A percentile compares a stretch with the other conserved stretches of the same genome.
These are phyloP conservation scores for Sclerotinia minor DNA, from an alignment of 2,329 filamentous ascomycete species.

Conservation along the genomic window DNA sequence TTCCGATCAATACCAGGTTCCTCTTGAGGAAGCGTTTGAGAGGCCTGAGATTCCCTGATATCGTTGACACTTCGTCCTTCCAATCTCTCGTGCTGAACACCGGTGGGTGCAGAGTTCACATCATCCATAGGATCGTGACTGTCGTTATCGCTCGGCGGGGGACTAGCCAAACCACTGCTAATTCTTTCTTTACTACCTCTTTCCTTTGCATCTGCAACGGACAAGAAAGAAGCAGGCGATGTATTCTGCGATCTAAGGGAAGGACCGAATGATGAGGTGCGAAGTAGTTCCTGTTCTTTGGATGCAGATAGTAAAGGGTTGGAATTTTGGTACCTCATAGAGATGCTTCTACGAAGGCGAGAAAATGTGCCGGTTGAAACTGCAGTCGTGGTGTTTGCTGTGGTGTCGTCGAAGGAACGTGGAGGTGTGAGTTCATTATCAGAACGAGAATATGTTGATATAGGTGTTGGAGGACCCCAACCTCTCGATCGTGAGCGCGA, in stretches of 20 bases:
- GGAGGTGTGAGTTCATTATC: constrained; percentile 27
- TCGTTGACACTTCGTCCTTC: neutral
- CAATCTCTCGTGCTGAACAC: neutral
- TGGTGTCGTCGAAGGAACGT: constrained; percentile 13
- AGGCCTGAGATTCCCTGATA: neutral
- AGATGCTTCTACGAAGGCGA: constrained; percentile 22
- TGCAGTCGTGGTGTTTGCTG: neutral
- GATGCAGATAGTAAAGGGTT: constrained; percentile 13
- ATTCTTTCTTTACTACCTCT: constrained; percentile 9
- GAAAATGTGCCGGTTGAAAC: constrained; percentile 19
- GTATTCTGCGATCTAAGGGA: constrained; percentile 14
- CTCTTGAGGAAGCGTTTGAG: constrained; percentile 4
- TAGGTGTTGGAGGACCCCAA: constrained; percentile 27
- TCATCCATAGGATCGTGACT: constrained; percentile 14
- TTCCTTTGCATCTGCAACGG: constrained; percentile 8
- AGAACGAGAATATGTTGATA: constrained; percentile 28
- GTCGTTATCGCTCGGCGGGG: constrained; percentile 12
- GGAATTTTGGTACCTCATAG: constrained; percentile 16
- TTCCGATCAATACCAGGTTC: neutral
- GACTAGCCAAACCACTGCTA: constrained; percentile 1
- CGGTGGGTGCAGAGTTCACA: neutral
- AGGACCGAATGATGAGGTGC: constrained; percentile 19
- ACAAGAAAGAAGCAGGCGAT: constrained; percentile 15
- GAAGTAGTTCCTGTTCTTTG: constrained; percentile 15
- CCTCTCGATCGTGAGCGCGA: constrained; percentile 24